Conservation (phyloP, 2,329 filamentous ascomycete genomes). For the Talaromyces sp. region DNA sequence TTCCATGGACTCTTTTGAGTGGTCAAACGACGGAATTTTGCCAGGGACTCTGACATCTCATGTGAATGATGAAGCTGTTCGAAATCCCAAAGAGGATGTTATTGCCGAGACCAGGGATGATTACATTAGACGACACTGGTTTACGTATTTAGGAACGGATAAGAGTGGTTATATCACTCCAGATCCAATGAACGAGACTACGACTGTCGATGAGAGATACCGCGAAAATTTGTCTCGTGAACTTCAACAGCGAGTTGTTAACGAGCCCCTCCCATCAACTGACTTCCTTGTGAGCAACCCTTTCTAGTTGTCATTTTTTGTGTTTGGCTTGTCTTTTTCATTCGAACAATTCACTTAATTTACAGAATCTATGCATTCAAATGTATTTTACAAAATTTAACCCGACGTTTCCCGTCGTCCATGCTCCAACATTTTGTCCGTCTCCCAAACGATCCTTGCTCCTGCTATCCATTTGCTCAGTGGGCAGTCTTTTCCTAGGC, state of each 20-base stretch:
- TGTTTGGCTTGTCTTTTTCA: neutral
- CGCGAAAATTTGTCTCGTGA: conserved; percentile 13
- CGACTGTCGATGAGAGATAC: neutral
- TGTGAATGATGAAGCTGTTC: neutral
- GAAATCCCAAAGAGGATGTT: neutral
- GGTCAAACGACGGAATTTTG: neutral
- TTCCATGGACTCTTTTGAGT: neutral
- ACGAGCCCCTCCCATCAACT: conserved; percentile 3
- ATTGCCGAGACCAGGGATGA: neutral
- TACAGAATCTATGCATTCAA: conserved; percentile 14
- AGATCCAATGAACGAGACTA: neutral
- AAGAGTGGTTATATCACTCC: conserved; percentile 2
- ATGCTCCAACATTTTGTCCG: conserved; percentile 15
- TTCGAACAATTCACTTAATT: neutral
- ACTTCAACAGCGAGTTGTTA: conserved; percentile 13
- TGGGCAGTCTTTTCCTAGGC: conserved; percentile 32
- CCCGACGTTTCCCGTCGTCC: conserved; percentile 11
- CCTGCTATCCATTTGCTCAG: conserved; percentile 32
- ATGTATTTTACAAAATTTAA: conserved; percentile 17
- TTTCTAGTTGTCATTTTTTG: neutral
- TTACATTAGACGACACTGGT: neutral
- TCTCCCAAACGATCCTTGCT: conserved; percentile 24
- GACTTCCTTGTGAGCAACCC: neutral
- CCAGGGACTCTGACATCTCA: neutral
- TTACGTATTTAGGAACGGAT: conserved; percentile 2